Base-by-base conservation (phyloP, 108 stramenopile genomes). In the Stephanodiscus triporus region DNA sequence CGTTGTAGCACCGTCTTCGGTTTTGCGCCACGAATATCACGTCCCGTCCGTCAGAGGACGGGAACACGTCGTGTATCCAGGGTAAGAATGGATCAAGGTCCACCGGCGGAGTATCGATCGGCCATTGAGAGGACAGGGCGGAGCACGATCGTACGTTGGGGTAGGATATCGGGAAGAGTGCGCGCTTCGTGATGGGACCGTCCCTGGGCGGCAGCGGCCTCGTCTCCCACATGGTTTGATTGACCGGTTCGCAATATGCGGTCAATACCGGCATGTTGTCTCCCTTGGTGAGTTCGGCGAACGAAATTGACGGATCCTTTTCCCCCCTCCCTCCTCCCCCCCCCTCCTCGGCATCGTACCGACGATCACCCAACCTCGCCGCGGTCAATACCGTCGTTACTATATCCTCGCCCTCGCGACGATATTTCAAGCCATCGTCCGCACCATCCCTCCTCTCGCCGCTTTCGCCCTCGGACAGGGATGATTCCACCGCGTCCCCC, bases 1-100 rank as follows among this genome's bases (percentile, higher is more conserved):
- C 82, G 62, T 80, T 83, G 27, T 48, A 76, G 66, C 95, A 95
- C 23, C 95, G 83, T 63, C 90, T 63, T 63, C 86, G 83, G 73
- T 95, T 95, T 75, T 95, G 95, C 16, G 95, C 92, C 7, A 95
- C 83, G 70, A 95, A 93, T 48, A 92, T 81, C n/a, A 95, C 83
- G 54, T 77, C 79, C 26, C 87, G 82, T 6, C 95, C 95, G 70
- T 95, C 92, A 9, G 84, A 55, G 14, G 86, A 80, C 9, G 95
- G 95, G 63, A 95, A 93, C 34, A 95, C 92, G 72, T 95, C 95
- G 66, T 95, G 95, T 50, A 95, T 95, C 95, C 95, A 95, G 10
- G 95, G 95, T 20, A 95, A 58, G 71, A 89, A 95, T 34, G 95
- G 89, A 80, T 95, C 95, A 10, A 79, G 77, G 62, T 94, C 88